Base-by-base conservation (phyloP, 2,329 filamentous ascomycete genomes). In the Apiospora rasikravindrae region DNA sequence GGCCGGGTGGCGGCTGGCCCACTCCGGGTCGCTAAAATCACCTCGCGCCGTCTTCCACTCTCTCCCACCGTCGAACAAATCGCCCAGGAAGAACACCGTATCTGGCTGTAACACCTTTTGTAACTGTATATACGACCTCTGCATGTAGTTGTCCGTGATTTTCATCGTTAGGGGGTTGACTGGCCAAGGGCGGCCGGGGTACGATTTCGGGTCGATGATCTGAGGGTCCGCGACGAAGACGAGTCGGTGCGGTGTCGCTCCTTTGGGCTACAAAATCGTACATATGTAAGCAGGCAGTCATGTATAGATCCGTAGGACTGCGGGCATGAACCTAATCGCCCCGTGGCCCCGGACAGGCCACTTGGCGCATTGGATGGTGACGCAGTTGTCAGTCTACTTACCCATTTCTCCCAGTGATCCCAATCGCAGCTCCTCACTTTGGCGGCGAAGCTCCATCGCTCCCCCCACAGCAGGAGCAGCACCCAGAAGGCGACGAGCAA, bases 191-290 rank as follows among this genome's bases (percentile, higher is more conserved):
- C 95, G 91, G 76, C 93, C 94, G 2, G 95, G 94, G 78, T 98
- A 98, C n/a, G 95, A 97, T 82, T 98, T 94, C 71, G 95, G 94
- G 82, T 98, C 95, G 78, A 96, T 94, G 72, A 98, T 88, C 81
- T 98, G 95, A 61, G 95, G 95, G 79, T 98, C 95, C 73, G 95
- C 94, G 76, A 98, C 87, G 80, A 98, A 91, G 77, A 94, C 87
- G 76, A 97, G 88, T 80, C 92, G 94, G 81, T 98, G 95, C 40
- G 96, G 96, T 45, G 88, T 90, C 69, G 95, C 92, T 76, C 88
- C 90, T 77, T 88, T 83, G 70, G 95, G 94, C 96, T 98, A 79
- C 70, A 70, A 73, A 75, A 71, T 71, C 70, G 49, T 70, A 11
- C 22, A 44, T 76, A 37, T 71, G 73, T 71, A 70, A 73, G 61